Percentiles rank a stretch among this genome's conserved stretches.
Conservation (phyloP, 2,329 filamentous ascomycete genomes). For the Phyllosticta citribraziliensis region DNA sequence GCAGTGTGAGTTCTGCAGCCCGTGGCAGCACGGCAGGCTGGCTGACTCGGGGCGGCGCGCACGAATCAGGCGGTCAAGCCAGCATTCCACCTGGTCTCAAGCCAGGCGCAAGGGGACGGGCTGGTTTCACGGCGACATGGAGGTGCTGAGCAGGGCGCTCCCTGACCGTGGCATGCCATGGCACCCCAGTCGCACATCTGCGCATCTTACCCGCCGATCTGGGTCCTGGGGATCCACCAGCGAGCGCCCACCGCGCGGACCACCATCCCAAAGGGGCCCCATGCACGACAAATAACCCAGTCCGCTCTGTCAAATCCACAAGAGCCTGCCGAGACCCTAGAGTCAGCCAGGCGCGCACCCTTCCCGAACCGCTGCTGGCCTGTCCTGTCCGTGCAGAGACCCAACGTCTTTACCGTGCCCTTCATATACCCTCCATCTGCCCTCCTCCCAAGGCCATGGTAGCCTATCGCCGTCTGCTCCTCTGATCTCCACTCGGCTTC, state of each 20-base stretch:
- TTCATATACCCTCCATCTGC: constrained; percentile 9
- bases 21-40: not conserved
- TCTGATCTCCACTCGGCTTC: not conserved
- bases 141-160: not conserved
- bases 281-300: constrained; percentile 7
- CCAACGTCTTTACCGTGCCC: constrained; percentile 9
- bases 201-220: constrained; percentile 12
- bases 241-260: constrained; percentile 8
- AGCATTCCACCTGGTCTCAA: not conserved
- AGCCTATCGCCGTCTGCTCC: constrained; percentile 9
- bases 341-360: constrained; percentile 5
- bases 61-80: not conserved
- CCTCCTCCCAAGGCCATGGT: constrained; percentile 5
- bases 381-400: constrained; percentile 3
- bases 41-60: not conserved
- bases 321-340: constrained; percentile 11
- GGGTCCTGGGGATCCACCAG: constrained; percentile 9
- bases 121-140: not conserved
- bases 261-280: constrained; percentile 7
- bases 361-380: constrained; percentile 9
- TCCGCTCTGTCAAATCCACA: constrained; percentile 8
- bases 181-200: constrained; percentile 12
- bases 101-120: not conserved
- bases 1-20: not conserved
- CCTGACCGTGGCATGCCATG: constrained; percentile 1